Evolutionary conservation across 2,329 filamentous ascomycete species (phyloP), one percentile per base, ranked within the genome.

Genomic region (Penicillium corylophilum): DNA sequence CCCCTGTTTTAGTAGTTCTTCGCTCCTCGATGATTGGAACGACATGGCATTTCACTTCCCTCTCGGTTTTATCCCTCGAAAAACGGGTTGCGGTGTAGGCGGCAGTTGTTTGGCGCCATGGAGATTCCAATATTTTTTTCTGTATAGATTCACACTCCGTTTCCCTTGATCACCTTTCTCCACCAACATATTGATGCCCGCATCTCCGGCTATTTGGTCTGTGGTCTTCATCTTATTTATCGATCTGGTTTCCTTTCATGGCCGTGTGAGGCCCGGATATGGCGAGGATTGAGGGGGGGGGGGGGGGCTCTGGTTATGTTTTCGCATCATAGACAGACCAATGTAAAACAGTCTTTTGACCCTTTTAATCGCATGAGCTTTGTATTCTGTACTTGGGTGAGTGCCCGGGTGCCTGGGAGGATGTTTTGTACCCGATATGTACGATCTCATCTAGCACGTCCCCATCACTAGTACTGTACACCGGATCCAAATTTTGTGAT

Each of bases 1-100:
- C 54, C 53, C 60, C 59, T 74, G 73, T 75, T 72, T 75, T 76
- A 75, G 59, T 74, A 75, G 66, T 67, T 72, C 68, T 73, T 73
- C 66, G 62, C 69, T 65, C 67, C 41, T 35, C 35, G 24, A 61
- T 64, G 55, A 64, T 64, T 61, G 64, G 57, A 67, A 58, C 48
- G 46, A 61, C 65, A 66, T 68, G 66, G 60, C 60, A 62, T 65
- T 56, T 66, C 60, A 50, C 42, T 51, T 48, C 57, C 54, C 51
- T 55, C 55, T 65, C 63, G 61, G 63, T 68, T 68, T 65, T 59
- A 61, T 66, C 60, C 58, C 48, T 63, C 62, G 62, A 62, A 62
- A 62, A 61, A 57, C 60, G 62, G 63, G 63, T 65, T 67, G 60
- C 63, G 65, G 62, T 65, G 60, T 61, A 66, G 58, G 63, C 62